phyloP scores from a whole-genome alignment of 768 basidiomycete genomes.

The Termitomyces sp. region DNA sequence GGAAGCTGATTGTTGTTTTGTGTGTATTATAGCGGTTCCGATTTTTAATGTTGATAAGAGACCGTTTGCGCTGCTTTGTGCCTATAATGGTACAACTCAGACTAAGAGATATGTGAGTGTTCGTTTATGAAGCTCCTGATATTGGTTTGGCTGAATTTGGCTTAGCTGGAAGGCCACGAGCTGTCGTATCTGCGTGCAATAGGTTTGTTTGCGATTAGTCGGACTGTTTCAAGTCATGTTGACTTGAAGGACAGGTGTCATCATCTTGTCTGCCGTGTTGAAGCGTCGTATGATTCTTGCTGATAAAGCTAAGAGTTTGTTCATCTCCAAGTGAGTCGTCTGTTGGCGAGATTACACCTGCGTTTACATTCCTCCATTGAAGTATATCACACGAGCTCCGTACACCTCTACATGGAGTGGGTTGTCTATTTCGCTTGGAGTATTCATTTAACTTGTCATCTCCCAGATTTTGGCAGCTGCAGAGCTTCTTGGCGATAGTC shows the following conservation, averaged over 20 bases:
- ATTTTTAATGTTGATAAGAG: slow-evolving; percentile 92
- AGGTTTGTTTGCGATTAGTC: slow-evolving; percentile 35
- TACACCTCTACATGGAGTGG: slow-evolving; percentile 87
- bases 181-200: slow-evolving; percentile 90
- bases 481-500: slow-evolving; percentile 83
- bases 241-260: slow-evolving; percentile 53
- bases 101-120: slow-evolving; percentile 69
- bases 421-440: slow-evolving; percentile 16
- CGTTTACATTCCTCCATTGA: background rate
- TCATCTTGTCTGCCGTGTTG: slow-evolving; percentile 89
- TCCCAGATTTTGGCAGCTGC: slow-evolving; percentile 82
- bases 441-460: slow-evolving; percentile 7
- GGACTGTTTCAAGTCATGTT: background rate
- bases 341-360: background rate
- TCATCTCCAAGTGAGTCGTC: slow-evolving; percentile 78
- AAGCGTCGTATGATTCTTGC: slow-evolving; percentile 92
- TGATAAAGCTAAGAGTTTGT: slow-evolving; percentile 89
- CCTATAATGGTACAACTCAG: slow-evolving; percentile 83
- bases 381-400: slow-evolving; percentile 91
- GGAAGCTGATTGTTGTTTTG: slow-evolving; percentile 3
- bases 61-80: slow-evolving; percentile 87
- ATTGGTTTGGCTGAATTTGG: background rate
- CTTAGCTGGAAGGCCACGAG: slow-evolving; percentile 82
- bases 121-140: background rate
- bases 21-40: slow-evolving; percentile 62